Conservation (phyloP, 306 rosid genomes). For the Hylodesmum podocarpum region DNA sequence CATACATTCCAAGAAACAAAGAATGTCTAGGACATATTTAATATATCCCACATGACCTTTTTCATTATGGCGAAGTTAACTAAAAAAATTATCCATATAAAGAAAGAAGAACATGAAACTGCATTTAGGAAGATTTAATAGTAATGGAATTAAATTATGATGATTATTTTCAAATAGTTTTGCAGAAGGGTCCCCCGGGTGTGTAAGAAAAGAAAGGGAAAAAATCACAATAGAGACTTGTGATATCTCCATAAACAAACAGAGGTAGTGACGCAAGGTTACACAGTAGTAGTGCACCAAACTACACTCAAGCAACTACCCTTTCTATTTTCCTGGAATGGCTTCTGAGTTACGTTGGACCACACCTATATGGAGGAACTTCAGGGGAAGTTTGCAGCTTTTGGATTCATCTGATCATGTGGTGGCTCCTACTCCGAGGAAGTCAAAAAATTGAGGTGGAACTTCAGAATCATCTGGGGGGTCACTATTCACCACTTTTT, state of each 20-base stretch:
- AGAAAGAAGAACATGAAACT: not conserved
- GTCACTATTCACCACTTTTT: slow-evolving; percentile 13
- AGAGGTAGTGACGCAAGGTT: slow-evolving; percentile 38
- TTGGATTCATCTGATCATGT: slow-evolving; percentile 42
- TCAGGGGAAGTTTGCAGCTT: slow-evolving; percentile 41
- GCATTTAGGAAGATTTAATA: not conserved
- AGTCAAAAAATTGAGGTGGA: slow-evolving; percentile 76
- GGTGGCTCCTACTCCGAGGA: slow-evolving; percentile 95
- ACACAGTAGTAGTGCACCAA: slow-evolving; percentile 29
- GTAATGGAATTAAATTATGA: not conserved
- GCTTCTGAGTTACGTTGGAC: slow-evolving; percentile 62
- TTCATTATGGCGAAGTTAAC: not conserved
- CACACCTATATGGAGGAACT: slow-evolving; percentile 52
- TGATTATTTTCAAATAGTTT: slow-evolving; percentile 7
- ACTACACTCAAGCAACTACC: slow-evolving; percentile 47
- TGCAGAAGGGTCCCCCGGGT: slow-evolving; percentile 36
- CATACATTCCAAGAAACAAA: not conserved
- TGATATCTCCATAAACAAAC: slow-evolving; percentile 36
- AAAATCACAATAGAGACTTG: slow-evolving; percentile 36
- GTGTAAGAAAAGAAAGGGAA: slow-evolving; percentile 32
- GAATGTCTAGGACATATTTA: slow-evolving; percentile 19
- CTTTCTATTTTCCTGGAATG: slow-evolving; percentile 56
- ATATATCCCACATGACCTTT: not conserved
- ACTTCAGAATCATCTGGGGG: slow-evolving; percentile 36
- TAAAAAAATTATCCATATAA: not conserved